A percentile compares a stretch with the other conserved stretches of the same genome.
Conservation (phyloP, 1,284 basidiomycete species). For the Rhodotorula sp. region DNA sequence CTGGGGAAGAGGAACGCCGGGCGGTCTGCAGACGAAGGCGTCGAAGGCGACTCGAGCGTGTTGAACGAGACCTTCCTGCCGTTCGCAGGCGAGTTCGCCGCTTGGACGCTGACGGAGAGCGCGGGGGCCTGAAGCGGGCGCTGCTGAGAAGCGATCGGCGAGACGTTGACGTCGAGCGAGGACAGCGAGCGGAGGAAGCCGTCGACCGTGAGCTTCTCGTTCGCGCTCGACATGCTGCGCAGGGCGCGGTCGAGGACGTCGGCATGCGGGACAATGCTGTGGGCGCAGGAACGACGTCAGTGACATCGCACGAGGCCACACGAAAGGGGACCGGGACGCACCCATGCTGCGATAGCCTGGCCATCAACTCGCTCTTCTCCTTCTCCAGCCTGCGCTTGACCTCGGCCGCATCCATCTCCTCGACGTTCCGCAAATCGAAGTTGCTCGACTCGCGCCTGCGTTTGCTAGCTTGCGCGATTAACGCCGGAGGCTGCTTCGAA, state of each 20-base stretch:
- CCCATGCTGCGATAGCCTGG: slow-evolving; percentile 29
- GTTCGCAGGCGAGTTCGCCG: background rate
- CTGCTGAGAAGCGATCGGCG: background rate
- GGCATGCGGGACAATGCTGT: slow-evolving; percentile 25
- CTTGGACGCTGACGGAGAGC: slow-evolving; percentile 7
- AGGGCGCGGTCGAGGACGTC: slow-evolving; percentile 31
- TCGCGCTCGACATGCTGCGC: slow-evolving; percentile 6
- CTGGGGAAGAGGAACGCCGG: slow-evolving; percentile 2
- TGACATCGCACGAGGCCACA: no score
- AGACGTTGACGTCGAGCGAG: slow-evolving; percentile 19
- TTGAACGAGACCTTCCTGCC: slow-evolving; percentile 18
- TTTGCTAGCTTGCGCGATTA: background rate
- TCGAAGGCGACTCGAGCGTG: slow-evolving; percentile 34
- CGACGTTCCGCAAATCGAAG: slow-evolving; percentile 12
- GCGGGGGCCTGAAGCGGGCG: background rate
- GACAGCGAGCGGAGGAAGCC: slow-evolving; percentile 29
- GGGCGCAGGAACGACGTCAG: background rate
- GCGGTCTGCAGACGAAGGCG: slow-evolving; percentile 17
- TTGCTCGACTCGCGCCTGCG: slow-evolving; percentile 24
- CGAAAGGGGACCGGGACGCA: slow-evolving; percentile 4
- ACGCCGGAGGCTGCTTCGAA: background rate
- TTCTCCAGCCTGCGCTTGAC: slow-evolving; percentile 4
- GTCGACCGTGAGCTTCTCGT: slow-evolving; percentile 25
- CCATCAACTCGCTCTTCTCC: slow-evolving; percentile 29
- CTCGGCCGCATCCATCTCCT: slow-evolving; percentile 21